Conservation (phyloP, 2,329 filamentous ascomycete species). For the Aciculosporium take region DNA sequence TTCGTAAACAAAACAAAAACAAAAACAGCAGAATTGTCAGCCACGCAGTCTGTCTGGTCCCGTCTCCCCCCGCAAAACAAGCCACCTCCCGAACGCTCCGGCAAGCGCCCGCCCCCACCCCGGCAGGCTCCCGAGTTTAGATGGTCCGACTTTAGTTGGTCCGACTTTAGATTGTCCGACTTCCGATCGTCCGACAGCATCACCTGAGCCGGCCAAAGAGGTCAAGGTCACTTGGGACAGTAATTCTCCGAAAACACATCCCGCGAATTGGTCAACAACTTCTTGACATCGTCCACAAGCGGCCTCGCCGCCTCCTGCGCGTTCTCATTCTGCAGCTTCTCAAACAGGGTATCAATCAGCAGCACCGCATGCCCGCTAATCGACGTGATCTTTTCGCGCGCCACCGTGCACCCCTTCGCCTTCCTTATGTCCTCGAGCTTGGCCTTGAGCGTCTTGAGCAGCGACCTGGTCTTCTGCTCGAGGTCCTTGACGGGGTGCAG, state of each 20-base stretch:
- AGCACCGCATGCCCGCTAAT: not conserved
- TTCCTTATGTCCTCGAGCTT: not conserved
- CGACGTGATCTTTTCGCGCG: not conserved
- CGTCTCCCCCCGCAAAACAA: too few relatives aligned
- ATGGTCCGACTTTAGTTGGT: too few relatives aligned
- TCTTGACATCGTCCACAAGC: not conserved
- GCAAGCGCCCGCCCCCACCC: too few relatives aligned
- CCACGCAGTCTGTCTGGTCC: too few relatives aligned
- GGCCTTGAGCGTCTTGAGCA: not conserved
- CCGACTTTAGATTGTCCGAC: too few relatives aligned
- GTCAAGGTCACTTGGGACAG: not conserved
- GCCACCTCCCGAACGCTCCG: too few relatives aligned
- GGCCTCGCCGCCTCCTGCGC: not conserved
- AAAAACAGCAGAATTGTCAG: too few relatives aligned
- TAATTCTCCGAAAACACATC: not conserved
- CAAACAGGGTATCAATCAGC: not conserved
- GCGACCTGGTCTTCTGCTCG: not conserved
- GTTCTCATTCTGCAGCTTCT: not conserved
- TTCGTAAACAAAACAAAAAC: too few relatives aligned
- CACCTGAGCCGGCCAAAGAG: too few relatives aligned
- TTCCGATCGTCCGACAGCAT: too few relatives aligned
- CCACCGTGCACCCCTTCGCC: not conserved
- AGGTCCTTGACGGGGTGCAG: not conserved
- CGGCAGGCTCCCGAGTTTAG: too few relatives aligned
- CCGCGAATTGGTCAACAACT: not conserved